Conservation (phyloP, 148 eudicot species). For the Chenopodium berlandieri region DNA sequence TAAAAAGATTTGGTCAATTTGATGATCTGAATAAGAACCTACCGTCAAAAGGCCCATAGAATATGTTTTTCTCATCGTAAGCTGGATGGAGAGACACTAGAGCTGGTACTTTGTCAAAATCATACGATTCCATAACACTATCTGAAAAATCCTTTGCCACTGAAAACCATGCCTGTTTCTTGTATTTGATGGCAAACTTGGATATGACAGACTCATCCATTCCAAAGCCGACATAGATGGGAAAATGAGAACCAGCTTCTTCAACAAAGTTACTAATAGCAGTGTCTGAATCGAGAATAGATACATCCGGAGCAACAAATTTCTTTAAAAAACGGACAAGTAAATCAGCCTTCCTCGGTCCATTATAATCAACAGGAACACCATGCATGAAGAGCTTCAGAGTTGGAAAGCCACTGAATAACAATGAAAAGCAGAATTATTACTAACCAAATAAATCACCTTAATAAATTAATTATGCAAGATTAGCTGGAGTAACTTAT, state of each 20-base stretch:
- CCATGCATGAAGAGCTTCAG: conserved; percentile 87
- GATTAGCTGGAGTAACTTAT: background rate
- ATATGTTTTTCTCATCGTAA: conserved; percentile 63
- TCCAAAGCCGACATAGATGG: conserved; percentile 85
- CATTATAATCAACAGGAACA: conserved; percentile 76
- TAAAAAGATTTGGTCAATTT: background rate
- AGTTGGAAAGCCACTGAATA: conserved; percentile 90
- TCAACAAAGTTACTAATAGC: conserved; percentile 63
- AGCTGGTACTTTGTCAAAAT: conserved; percentile 94
- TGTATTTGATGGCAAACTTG: conserved; percentile 66
- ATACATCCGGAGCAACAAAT: conserved; percentile 88
- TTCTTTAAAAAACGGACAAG: conserved; percentile 75
- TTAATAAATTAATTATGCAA: too few relatives aligned
- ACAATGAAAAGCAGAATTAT: conserved; percentile 15
- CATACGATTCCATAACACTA: conserved; percentile 62
- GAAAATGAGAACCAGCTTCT: conserved; percentile 74
- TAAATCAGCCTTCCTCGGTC: conserved; percentile 72
- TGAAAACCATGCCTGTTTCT: conserved; percentile 95
- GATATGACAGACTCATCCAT: conserved; percentile 69
- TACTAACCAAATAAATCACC: background rate
- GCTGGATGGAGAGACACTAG: conserved; percentile 69
- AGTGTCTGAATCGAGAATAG: conserved; percentile 67
- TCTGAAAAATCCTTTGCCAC: conserved; percentile 90
- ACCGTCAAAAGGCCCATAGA: conserved; percentile 98
- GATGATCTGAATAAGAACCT: conserved; percentile 20